Conservation (phyloP, 2,329 filamentous ascomycete genomes). For the Orbilia blumenaviensis region DNA sequence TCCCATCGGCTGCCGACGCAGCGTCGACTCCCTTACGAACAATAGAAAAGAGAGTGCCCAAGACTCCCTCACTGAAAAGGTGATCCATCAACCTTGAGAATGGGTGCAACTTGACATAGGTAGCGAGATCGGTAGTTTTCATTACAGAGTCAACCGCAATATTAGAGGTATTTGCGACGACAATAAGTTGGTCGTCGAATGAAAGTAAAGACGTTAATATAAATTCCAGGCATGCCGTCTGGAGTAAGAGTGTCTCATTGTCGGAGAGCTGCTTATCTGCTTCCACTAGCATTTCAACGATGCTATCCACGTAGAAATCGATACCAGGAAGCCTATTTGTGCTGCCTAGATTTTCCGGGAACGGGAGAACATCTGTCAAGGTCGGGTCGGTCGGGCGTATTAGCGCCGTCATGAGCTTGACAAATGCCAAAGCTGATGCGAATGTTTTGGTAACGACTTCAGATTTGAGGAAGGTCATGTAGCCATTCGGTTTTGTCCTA, state of each 20-base stretch:
- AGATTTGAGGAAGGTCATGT: constrained; percentile 70
- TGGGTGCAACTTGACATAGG: constrained; percentile 87
- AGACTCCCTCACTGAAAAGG: constrained; percentile 92
- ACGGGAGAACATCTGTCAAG: constrained; percentile 78
- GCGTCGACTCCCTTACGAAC: constrained; percentile 76
- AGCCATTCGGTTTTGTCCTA: constrained; percentile 43
- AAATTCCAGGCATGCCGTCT: constrained; percentile 84
- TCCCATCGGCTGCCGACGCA: constrained; percentile 66
- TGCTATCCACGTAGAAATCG: constrained; percentile 91
- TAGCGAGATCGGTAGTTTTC: constrained; percentile 75
- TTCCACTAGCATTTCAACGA: constrained; percentile 68
- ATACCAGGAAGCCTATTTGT: constrained; percentile 83
- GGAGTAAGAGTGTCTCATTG: constrained; percentile 63
- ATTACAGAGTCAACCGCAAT: constrained; percentile 79
- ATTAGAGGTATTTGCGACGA: constrained; percentile 81
- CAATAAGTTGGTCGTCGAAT: constrained; percentile 93
- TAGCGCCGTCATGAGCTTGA: constrained; percentile 77
- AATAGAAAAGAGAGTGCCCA: constrained; percentile 78
- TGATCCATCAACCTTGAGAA: constrained; percentile 97
- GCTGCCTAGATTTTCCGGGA: constrained; percentile 83
- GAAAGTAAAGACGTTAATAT: constrained; percentile 78
- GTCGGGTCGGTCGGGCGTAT: constrained; percentile 72
- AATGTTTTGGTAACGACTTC: constrained; percentile 79
- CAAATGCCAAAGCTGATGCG: constrained; percentile 85
- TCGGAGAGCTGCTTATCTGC: constrained; percentile 47